phyloP scores from a whole-genome alignment of 192 early-diverging fungal species.

The Rhizoclosmatium globosum region DNA sequence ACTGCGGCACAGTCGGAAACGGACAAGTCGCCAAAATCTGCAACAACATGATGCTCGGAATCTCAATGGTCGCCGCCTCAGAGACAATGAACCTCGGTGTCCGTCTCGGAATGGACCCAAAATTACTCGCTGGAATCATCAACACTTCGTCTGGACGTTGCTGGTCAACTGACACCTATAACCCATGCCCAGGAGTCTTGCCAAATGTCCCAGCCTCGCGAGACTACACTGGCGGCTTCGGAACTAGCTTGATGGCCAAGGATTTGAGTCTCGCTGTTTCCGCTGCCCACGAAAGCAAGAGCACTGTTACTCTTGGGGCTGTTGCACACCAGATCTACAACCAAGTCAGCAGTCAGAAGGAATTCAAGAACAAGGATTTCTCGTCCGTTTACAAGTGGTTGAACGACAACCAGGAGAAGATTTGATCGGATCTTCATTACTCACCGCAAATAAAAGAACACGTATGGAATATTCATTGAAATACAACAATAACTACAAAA shows the following conservation, averaged over 20 bases:
- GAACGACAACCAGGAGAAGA: constrained; percentile 15
- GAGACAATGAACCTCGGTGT: constrained; percentile 95
- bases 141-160: constrained; percentile 90
- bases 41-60: constrained; percentile 96
- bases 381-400: constrained; percentile 53
- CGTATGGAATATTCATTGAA: too few species aligned
- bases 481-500: too few species aligned
- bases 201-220: constrained; percentile 78
- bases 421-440: too few species aligned
- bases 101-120: constrained; percentile 86
- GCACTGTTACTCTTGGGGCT: constrained; percentile 76
- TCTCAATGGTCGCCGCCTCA: constrained; percentile 90
- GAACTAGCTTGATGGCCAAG: constrained; percentile 89
- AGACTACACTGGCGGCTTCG: constrained; percentile 91
- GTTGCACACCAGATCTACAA: constrained; percentile 86
- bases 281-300: constrained; percentile 80
- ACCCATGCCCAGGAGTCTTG: constrained; percentile 87
- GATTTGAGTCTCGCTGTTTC: constrained; percentile 89
- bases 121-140: constrained; percentile 82
- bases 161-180: constrained; percentile 94
- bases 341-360: constrained; percentile 65
- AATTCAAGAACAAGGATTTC: constrained; percentile 86
- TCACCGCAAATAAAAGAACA: too few species aligned
- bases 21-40: constrained; percentile 96
- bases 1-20: constrained; percentile 83